phyloP scores from a whole-genome alignment of 2,329 filamentous ascomycete genomes.

The Lasiodiplodia gonubiensis region DNA sequence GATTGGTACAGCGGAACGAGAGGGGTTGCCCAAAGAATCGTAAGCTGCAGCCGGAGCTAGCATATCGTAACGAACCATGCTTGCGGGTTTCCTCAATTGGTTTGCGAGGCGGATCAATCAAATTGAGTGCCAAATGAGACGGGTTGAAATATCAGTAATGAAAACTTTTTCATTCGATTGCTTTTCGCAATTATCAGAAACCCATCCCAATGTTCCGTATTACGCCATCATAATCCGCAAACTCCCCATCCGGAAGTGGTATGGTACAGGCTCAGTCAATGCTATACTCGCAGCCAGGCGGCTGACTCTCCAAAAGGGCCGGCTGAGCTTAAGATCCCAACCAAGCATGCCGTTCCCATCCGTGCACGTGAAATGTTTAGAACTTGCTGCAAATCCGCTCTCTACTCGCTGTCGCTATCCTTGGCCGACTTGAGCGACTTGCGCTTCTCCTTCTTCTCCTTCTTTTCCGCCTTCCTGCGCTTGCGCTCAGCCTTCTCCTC shows the following conservation, averaged over 20 bases:
- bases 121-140: not conserved
- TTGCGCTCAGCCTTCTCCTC: conserved; percentile 57
- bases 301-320: conserved; percentile 13
- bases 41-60: not conserved
- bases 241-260: conserved; percentile 29
- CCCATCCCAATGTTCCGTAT: conserved; percentile 27
- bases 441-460: conserved; percentile 77
- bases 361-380: conserved; percentile 4
- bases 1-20: not conserved
- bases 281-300: conserved; percentile 18
- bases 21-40: not conserved
- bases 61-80: not conserved
- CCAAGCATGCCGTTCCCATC: conserved; percentile 13
- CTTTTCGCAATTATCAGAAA: conserved; percentile 28
- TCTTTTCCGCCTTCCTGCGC: conserved; percentile 79
- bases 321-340: not conserved
- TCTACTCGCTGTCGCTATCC: conserved; percentile 29
- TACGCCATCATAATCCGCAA: conserved; percentile 29
- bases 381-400: not conserved
- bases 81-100: not conserved
- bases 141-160: conserved; percentile 1
- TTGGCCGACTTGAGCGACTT: conserved; percentile 49
- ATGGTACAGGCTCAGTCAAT: conserved; percentile 28
- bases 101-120: not conserved
- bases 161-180: conserved; percentile 21